Evolutionary conservation across 352 stramenopile genomes (phyloP).

Genomic region (Thraustotheca clavata): DNA sequence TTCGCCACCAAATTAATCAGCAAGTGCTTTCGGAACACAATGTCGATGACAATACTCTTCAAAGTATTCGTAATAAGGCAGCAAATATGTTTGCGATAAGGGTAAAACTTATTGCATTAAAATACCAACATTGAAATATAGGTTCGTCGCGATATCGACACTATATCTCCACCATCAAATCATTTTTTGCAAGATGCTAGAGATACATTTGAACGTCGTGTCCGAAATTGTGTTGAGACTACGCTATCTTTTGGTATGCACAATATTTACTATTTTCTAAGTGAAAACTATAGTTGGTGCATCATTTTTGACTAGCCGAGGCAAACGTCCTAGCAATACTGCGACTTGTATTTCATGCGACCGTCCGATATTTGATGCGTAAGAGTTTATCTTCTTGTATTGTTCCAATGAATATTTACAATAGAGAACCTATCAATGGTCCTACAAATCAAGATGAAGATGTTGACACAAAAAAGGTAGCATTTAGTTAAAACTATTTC

Average conservation of each 20-base stretch:
- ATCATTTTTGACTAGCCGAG: not conserved
- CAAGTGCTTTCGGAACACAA: constrained; percentile 7
- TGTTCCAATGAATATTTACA: not conserved
- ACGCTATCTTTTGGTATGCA: not conserved
- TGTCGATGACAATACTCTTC: constrained; percentile 2
- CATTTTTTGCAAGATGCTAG: not conserved
- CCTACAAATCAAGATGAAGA: not conserved
- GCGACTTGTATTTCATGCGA: constrained; percentile 21
- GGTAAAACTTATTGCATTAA: not conserved
- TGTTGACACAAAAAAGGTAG: constrained; percentile 1
- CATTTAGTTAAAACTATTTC: not conserved
- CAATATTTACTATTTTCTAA: not conserved
- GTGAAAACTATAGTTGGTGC: not conserved
- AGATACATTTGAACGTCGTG: constrained; percentile 5
- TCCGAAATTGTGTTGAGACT: not conserved
- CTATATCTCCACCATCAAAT: not conserved
- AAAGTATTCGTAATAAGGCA: not conserved
- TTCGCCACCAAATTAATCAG: not conserved
- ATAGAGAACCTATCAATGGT: not conserved
- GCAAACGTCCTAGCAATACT: not conserved
- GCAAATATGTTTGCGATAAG: not conserved
- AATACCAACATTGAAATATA: not conserved
- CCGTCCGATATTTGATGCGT: constrained; percentile 5
- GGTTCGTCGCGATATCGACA: constrained; percentile 13
- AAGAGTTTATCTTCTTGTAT: not conserved